Evolutionary conservation across 2,329 filamentous ascomycete genomes (phyloP).

Genomic region (Saccharata proteae): DNA sequence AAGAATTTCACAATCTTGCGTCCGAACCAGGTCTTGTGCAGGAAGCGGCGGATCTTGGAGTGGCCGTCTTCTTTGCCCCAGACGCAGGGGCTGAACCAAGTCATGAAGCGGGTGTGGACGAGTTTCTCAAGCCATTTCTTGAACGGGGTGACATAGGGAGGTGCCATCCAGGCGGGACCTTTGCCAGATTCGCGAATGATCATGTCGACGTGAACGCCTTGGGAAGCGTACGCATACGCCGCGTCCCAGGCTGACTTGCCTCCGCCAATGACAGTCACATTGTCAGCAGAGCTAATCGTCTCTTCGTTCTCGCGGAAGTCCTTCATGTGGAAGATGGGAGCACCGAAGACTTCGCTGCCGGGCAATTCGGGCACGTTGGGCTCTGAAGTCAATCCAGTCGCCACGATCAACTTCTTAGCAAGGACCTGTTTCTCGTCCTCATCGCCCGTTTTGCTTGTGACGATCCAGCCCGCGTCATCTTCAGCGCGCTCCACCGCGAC

Average conservation of each 20-base stretch:
- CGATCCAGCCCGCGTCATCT: constrained; percentile 20
- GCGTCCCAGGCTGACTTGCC: constrained; percentile 54
- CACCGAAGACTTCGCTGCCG: constrained; percentile 38
- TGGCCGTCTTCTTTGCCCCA: constrained; percentile 56
- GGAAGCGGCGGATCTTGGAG: constrained; percentile 38
- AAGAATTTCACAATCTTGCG: constrained; percentile 43
- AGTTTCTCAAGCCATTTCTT: constrained; percentile 58
- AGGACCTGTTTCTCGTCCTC: constrained; percentile 12
- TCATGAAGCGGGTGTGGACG: constrained; percentile 53
- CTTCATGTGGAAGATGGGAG: constrained; percentile 46
- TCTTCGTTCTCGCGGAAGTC: constrained; percentile 35
- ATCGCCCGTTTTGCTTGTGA: constrained; percentile 6
- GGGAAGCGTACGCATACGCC: constrained; percentile 44
- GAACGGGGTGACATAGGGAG: constrained; percentile 54
- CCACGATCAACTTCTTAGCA: constrained; percentile 44
- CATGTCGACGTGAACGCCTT: constrained; percentile 36
- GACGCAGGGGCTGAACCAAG: constrained; percentile 63
- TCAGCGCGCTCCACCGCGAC: constrained; percentile 31
- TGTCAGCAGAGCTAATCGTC: constrained; percentile 18
- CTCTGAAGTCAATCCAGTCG: constrained; percentile 48
- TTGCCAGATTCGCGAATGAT: constrained; percentile 47
- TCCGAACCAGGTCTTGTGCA: constrained; percentile 47
- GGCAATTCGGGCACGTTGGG: constrained; percentile 42
- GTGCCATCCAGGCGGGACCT: constrained; percentile 49
- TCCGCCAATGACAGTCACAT: constrained; percentile 45